Evolutionary conservation across 192 early-diverging fungal genomes (phyloP), one percentile per base, ranked within the genome.

Genomic region (Chytriomyces sp.): DNA sequence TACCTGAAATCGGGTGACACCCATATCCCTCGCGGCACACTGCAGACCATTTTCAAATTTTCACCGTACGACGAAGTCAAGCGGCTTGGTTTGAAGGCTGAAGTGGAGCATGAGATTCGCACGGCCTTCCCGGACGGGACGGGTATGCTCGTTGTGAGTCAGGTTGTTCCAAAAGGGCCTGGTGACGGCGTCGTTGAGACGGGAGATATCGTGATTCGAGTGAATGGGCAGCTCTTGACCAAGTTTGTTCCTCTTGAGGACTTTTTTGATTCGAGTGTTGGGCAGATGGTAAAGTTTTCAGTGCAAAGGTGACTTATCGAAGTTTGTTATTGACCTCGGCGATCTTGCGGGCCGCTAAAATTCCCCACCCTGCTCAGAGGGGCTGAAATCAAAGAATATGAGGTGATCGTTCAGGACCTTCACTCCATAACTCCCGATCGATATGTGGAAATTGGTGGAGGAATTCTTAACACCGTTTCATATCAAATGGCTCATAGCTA

Each of bases 391-490:
- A 81, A 88, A 38, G 78, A 80, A 10, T 19, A 64, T 26, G 54
- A 33, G 14, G 36, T 82, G 3, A 30, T 25, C 19, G 72, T 83
- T 32, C 74, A 79, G 69, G 76, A 80, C 56, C 65, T 83, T 8
- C 78, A 80, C 59, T 34, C 75, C n/a, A 81, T 66, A 87, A 78
- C 94, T 3, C 94, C 95, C 0, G 84, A 89, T 59, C 83, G 89
- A 22, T 92, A 90, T 79, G 89, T 96, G 0, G 91, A 93, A 64
- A 86, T 95, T 32, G 94, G 95, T 59, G 93, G 93, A 49, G 90
- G 85, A 36, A 82, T 90, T 36, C 58, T 83, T 31, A 77, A 84
- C 59, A 76, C 80, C 5, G 66, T 88, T 10, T 85, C 77, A 25
- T 81, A 88, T 65, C 80, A 82, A 61, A 77, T 86, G 52, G 81